Base-by-base conservation (phyloP, 768 basidiomycete genomes). In the Tulasnella sp. region DNA sequence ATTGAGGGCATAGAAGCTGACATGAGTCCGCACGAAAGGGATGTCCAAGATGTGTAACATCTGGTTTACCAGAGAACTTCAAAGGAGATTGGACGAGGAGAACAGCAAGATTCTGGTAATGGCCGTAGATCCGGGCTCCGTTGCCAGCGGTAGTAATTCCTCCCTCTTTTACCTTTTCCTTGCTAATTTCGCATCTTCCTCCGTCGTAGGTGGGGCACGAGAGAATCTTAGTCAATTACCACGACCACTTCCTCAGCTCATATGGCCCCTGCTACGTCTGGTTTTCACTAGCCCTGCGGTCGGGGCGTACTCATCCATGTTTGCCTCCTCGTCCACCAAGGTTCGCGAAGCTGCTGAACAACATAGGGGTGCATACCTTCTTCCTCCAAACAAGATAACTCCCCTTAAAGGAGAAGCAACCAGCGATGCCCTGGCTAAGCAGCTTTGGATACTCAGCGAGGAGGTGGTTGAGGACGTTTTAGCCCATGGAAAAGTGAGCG, bases 41-140 rank as follows among this genome's bases (percentile, higher is more conserved):
- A 43, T 43, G 41, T 43, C 41, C 41, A 43, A 43, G 41, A 9
- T 43, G 41, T 43, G 41, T 17, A 43, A 43, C n/a, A 43, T 43
- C 41, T 43, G 41, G 41, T 43, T 43, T 25, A 43, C 41, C 7
- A n/a, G n/a, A 9, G 7, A 43, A 25, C 41, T 43, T 6, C 41
- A 43, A n/a, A 43, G 27, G 27, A n/a, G 41, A 6, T 25, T 43
- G 17, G 41, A 43, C 27, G 17, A n/a, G n/a, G 7, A 43, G 6
- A 43, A 43, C 41, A 17, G 17, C 41, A 43, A 43, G 17, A 43
- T 43, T 6, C 7, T 43, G 17, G 41, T 17, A 25, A 43, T 43
- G 41, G 17, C 17, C n/a, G 41, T 43, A 9, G 41, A 43, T 43
- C 41, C 41, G 9, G 41, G 41, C 6, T 43, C 41, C n/a, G 41